These are phyloP conservation scores for Podospora sp. DNA, from an alignment of 495 filamentous ascomycete genomes.

Conservation along the genomic window DNA sequence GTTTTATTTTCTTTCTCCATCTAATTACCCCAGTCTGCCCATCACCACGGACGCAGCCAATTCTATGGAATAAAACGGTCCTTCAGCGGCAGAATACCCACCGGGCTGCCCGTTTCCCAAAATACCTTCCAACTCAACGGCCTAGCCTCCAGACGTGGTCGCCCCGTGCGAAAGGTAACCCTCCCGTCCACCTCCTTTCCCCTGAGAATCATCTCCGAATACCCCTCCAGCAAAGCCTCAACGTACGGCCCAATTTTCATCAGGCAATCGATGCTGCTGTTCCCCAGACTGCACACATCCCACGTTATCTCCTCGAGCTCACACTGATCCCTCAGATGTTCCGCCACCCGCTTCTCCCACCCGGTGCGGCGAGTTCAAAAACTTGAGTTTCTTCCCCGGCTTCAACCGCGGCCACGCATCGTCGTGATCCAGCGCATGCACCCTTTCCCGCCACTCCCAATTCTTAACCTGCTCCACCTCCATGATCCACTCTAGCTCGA, in stretches of 20 bases:
- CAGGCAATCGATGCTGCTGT: too few species aligned
- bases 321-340: too few species aligned
- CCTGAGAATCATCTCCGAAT: background rate
- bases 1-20: too few species aligned
- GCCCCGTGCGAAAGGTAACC: background rate
- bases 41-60: too few species aligned
- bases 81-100: background rate
- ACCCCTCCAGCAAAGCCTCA: background rate
- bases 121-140: background rate
- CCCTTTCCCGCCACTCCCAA: background rate
- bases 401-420: too few species aligned
- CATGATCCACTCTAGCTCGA: background rate
- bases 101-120: background rate
- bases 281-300: too few species aligned
- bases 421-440: too few species aligned
- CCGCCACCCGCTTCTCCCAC: too few species aligned
- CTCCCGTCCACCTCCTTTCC: background rate
- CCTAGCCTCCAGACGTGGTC: background rate
- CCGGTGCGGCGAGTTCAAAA: too few species aligned
- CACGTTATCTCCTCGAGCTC: background rate
- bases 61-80: background rate
- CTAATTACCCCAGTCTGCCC: too few species aligned
- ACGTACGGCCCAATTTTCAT: background rate
- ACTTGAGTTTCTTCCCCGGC: too few species aligned
- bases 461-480: background rate